These are phyloP conservation scores for Termitomyces eurrhizus DNA, from an alignment of 768 basidiomycete genomes.

Conservation along the genomic window DNA sequence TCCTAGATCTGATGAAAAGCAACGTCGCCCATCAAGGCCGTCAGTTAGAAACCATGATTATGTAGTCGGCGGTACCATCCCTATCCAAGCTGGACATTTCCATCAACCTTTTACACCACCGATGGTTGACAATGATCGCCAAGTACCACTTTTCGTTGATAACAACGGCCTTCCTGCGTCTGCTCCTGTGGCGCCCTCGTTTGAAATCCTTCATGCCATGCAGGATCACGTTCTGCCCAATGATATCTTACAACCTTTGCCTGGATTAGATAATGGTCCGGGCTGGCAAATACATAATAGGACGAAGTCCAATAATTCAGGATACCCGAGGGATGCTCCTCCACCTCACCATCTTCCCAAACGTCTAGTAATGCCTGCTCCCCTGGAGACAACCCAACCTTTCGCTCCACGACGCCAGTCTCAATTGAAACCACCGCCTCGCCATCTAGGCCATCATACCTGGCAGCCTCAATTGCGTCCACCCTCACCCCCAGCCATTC, in stretches of 20 bases:
- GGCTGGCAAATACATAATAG: conserved; percentile 14
- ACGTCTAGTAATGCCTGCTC: conserved; percentile 71
- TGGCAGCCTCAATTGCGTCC: conserved; percentile 14
- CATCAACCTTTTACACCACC: conserved; percentile 5
- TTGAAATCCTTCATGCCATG: not conserved
- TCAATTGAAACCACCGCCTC: conserved; percentile 9
- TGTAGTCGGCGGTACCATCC: not conserved
- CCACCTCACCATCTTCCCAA: conserved; percentile 48
- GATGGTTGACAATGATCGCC: conserved; percentile 11
- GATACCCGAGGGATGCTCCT: conserved; percentile 12
- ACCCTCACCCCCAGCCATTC: conserved; percentile 7
- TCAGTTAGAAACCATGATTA: conserved; percentile 1
- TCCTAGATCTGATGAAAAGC: conserved; percentile 13
- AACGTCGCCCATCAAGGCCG: conserved; percentile 11
- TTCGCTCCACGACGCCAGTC: conserved; percentile 14
- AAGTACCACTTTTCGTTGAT: conserved; percentile 10
- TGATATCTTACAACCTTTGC: not conserved
- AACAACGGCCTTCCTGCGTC: conserved; percentile 10
- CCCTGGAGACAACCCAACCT: conserved; percentile 39
- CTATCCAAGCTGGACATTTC: not conserved
- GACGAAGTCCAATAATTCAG: conserved; percentile 13
- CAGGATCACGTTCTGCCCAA: conserved; percentile 1
- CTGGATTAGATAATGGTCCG: conserved; percentile 3
- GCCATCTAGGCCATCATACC: conserved; percentile 3
- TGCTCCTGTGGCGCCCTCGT: conserved; percentile 5